Evolutionary conservation across 2,329 filamentous ascomycete species (phyloP), one percentile per base, ranked within the genome.

Genomic region (Sporothrix phasma): DNA sequence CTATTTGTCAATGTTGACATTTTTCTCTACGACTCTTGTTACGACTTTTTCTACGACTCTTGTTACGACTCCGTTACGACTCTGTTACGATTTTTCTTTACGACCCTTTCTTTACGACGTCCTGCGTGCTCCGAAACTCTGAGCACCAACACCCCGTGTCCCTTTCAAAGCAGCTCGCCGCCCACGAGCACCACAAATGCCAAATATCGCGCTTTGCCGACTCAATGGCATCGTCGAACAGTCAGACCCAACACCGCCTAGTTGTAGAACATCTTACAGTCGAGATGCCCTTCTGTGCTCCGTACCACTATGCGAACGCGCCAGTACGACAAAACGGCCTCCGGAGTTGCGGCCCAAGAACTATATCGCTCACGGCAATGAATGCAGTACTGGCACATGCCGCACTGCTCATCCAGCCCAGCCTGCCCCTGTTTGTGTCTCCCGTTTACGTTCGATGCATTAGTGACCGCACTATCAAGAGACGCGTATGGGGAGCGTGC

Each of bases 281-380:
- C 24, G 5, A 53, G 47, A 53, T 53, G 10, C 47, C 26, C n/a
- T 3, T 39, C n/a, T 54, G 31, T 54, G 29, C 31, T 37, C 51
- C 31, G 51, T 56, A 56, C 31, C 10, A 56, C 31, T 34, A 26
- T 58, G 37, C 1, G 37, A 22, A 58, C 15, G 43, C 26, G 26
- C 58, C 43, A 61, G 29, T 51, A 61, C 60, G 34, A 51, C 60
- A n/a, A n/a, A n/a, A n/a, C n/a, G n/a, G n/a, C 37, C 22, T 46
- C 60, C 24, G 26, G 45, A 24, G 37, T 64, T 46, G 47, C 62
- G 56, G 46, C 37, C 39, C 13, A 45, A 22, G 49, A 47, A 31
- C 56, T 29, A 53, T 34, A 5, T 26, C 37, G 26, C 51, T 61
- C 46, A 26, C 37, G 37, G 37, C 45, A 17, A 26, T 37, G 29